These are phyloP conservation scores for Cystobasidiaceae sp. DNA, from an alignment of 1,284 basidiomycete species.

Conservation along the genomic window DNA sequence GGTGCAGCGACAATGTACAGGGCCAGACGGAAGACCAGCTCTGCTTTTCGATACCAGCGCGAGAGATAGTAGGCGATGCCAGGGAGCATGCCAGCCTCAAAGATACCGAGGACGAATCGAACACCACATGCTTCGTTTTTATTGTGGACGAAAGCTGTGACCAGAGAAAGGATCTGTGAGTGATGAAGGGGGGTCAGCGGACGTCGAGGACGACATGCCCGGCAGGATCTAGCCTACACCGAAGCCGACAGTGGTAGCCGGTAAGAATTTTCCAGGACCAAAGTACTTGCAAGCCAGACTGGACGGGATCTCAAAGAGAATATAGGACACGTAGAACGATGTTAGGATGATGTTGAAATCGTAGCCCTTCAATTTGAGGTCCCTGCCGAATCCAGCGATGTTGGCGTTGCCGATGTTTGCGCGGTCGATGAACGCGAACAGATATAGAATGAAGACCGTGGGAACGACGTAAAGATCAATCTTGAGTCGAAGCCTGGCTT, in stretches of 20 bases:
- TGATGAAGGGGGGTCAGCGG: neutral
- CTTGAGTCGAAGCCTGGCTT: constrained; percentile 36
- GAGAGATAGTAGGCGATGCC: constrained; percentile 42
- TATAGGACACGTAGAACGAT: constrained; percentile 54
- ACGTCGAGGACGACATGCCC: neutral
- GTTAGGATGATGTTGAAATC: constrained; percentile 45
- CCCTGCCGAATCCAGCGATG: constrained; percentile 56
- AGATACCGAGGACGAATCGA: neutral
- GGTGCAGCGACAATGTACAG: constrained; percentile 36
- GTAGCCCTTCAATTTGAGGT: constrained; percentile 53
- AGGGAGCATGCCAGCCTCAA: constrained; percentile 40
- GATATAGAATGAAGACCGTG: constrained; percentile 31
- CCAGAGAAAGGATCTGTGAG: neutral
- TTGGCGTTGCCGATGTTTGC: constrained; percentile 52
- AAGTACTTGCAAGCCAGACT: constrained; percentile 56
- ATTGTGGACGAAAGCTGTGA: neutral
- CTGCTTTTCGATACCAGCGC: constrained; percentile 46
- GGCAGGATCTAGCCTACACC: constrained; percentile 23
- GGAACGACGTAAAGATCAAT: constrained; percentile 41
- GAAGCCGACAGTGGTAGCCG: constrained; percentile 40
- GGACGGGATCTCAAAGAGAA: constrained; percentile 55
- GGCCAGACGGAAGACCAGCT: constrained; percentile 43
- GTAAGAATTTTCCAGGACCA: constrained; percentile 50
- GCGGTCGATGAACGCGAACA: constrained; percentile 12
- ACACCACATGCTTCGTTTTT: neutral